Evolutionary conservation across 2,329 filamentous ascomycete genomes (phyloP).

Genomic region (Fusarium pseudonygamai): DNA sequence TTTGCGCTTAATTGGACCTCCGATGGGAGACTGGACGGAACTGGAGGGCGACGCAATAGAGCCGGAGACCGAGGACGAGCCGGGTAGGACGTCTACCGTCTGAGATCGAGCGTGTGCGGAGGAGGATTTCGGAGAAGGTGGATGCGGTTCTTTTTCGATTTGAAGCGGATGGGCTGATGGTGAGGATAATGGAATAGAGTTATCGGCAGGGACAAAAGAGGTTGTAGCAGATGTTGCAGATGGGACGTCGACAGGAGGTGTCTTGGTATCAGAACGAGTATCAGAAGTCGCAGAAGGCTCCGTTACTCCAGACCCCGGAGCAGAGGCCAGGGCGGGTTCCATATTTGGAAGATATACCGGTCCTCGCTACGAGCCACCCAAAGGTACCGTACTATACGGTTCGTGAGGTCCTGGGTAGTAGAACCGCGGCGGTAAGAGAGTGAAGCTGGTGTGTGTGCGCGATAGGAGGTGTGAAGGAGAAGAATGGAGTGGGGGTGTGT

Average conservation of each 20-base stretch:
- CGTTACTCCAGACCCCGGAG: conserved; percentile 34
- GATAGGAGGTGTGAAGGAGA: conserved; percentile 11
- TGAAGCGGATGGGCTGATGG: conserved; percentile 28
- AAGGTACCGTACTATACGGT: conserved; percentile 22
- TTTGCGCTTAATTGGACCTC: conserved; percentile 64
- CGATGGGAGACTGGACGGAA: conserved; percentile 34
- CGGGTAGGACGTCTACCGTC: conserved; percentile 37
- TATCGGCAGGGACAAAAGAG: conserved; percentile 28
- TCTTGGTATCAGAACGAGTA: conserved; percentile 40
- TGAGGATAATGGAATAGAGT: conserved; percentile 33
- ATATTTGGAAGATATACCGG: conserved; percentile 41
- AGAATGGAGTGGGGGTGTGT: conserved; percentile 30
- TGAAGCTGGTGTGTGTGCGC: conserved; percentile 26
- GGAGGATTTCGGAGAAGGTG: conserved; percentile 26
- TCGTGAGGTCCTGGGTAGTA: conserved; percentile 24
- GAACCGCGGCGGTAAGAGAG: conserved; percentile 18
- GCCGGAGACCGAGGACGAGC: conserved; percentile 33
- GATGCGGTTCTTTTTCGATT: conserved; percentile 14
- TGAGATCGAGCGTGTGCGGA: conserved; percentile 40
- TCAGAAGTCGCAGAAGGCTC: conserved; percentile 38
- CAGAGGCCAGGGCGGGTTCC: conserved; percentile 38
- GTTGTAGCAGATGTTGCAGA: conserved; percentile 24
- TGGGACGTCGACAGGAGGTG: conserved; percentile 32
- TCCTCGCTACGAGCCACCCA: conserved; percentile 26
- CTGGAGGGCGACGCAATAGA: conserved; percentile 12